phyloP scores from a whole-genome alignment of 169 alveolate genomes.

The Besnoitia besnoiti region DNA sequence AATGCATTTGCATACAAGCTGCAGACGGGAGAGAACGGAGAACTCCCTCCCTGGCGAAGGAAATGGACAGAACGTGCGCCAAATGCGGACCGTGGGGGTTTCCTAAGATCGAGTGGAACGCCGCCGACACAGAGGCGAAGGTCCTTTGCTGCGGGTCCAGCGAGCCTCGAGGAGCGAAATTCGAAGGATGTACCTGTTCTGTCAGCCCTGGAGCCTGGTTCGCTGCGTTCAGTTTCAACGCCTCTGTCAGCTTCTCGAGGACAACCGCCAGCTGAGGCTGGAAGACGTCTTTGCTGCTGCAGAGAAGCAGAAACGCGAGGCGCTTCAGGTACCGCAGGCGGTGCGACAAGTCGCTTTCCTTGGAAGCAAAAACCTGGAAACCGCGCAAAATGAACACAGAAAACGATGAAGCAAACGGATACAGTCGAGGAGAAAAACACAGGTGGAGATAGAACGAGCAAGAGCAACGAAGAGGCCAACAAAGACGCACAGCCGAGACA shows the following conservation, averaged over 20 bases:
- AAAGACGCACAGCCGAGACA: neutral
- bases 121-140: too few species aligned
- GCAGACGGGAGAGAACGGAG: too few species aligned
- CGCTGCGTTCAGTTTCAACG: conserved; percentile 62
- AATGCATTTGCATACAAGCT: too few species aligned
- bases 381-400: neutral
- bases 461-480: neutral
- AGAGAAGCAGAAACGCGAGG: conserved; percentile 78
- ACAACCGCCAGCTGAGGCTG: conserved; percentile 73
- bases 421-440: neutral
- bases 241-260: conserved; percentile 80
- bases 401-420: neutral
- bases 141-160: too few species aligned
- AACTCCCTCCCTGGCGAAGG: too few species aligned
- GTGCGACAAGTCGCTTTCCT: conserved; percentile 67
- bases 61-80: too few species aligned
- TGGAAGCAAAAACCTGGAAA: conserved; percentile 71
- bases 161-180: conserved; percentile 62
- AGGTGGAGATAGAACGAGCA: neutral
- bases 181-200: conserved; percentile 17
- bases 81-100: too few species aligned
- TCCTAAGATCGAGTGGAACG: too few species aligned
- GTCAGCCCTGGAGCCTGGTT: neutral
- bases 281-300: conserved; percentile 76
- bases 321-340: conserved; percentile 69